Conservation (phyloP, 352 stramenopile species). For the Globisporangium cystogenes region DNA sequence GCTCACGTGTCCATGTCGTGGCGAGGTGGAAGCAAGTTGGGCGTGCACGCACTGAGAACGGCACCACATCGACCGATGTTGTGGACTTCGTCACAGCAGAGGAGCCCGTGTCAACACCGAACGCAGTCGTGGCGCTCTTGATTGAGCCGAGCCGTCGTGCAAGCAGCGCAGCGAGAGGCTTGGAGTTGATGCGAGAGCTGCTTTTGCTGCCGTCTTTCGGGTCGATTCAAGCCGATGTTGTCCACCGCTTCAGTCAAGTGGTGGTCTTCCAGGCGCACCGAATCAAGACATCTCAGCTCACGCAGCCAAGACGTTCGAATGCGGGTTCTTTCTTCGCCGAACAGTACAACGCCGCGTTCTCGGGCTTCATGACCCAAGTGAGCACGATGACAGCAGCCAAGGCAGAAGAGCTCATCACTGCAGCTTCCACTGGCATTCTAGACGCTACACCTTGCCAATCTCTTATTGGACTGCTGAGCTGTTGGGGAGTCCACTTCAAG, state of each 20-base stretch:
- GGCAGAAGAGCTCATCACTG: conserved; percentile 7
- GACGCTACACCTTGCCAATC: not conserved
- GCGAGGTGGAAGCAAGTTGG: conserved; percentile 30
- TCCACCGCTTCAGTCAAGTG: conserved; percentile 43
- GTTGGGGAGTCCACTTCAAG: conserved; percentile 34
- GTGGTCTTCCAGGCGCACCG: conserved; percentile 29
- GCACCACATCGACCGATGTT: conserved; percentile 17
- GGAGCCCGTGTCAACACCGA: conserved; percentile 19
- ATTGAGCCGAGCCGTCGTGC: conserved; percentile 46
- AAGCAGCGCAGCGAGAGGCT: conserved; percentile 30
- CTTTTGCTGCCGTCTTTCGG: conserved; percentile 35
- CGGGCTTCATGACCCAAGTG: conserved; percentile 25
- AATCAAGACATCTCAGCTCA: not conserved
- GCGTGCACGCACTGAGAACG: not conserved
- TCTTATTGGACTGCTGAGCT: conserved; percentile 29
- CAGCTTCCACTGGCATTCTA: not conserved
- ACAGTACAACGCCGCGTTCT: conserved; percentile 23
- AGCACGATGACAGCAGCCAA: conserved; percentile 34
- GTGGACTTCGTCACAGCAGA: conserved; percentile 29
- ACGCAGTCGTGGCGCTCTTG: conserved; percentile 21
- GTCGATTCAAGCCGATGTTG: conserved; percentile 42
- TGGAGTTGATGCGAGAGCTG: conserved; percentile 42
- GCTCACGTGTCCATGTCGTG: conserved; percentile 29
- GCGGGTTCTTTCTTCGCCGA: conserved; percentile 28
- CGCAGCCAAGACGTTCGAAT: conserved; percentile 6